phyloP scores from a whole-genome alignment of 345 rosid species.

The Xanthoceras sorbifolium region DNA sequence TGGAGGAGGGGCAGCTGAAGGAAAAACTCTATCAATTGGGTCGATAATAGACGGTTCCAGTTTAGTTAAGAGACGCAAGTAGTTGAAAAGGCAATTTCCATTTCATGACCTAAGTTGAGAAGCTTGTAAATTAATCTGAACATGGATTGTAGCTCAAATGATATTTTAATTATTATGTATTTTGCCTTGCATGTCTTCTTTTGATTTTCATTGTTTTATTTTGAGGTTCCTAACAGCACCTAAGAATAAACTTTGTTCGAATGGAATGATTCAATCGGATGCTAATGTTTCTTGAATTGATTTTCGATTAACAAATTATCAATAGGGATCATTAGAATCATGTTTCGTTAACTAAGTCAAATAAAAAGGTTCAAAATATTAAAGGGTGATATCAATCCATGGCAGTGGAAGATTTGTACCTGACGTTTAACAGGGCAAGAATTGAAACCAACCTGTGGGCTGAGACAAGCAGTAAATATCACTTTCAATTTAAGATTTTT shows the following conservation, averaged over 20 bases:
- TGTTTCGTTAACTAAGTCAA: too few species aligned
- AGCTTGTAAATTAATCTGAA: neutral
- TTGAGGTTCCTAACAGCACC: neutral
- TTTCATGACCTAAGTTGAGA: neutral
- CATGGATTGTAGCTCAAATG: neutral
- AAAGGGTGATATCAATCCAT: too few species aligned
- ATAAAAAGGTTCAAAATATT: too few species aligned
- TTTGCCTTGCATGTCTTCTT: neutral
- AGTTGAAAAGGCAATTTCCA: neutral
- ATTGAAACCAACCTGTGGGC: too few species aligned
- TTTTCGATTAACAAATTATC: too few species aligned
- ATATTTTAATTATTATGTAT: neutral
- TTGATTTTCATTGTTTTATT: neutral
- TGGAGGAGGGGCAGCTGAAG: constrained; percentile 17
- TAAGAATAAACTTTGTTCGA: neutral
- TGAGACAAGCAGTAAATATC: too few species aligned
- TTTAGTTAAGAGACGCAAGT: constrained; percentile 42
- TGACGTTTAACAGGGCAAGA: too few species aligned
- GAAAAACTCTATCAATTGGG: neutral
- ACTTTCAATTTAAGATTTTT: too few species aligned
- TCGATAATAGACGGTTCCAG: constrained; percentile 13
- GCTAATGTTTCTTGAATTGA: neutral
- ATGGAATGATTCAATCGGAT: neutral
- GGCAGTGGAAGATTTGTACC: too few species aligned
- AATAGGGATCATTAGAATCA: too few species aligned